Evolutionary conservation across 371 early-diverging fungal genomes (phyloP), one percentile per base, ranked within the genome.

Genomic region (Fennellomyces sp.): DNA sequence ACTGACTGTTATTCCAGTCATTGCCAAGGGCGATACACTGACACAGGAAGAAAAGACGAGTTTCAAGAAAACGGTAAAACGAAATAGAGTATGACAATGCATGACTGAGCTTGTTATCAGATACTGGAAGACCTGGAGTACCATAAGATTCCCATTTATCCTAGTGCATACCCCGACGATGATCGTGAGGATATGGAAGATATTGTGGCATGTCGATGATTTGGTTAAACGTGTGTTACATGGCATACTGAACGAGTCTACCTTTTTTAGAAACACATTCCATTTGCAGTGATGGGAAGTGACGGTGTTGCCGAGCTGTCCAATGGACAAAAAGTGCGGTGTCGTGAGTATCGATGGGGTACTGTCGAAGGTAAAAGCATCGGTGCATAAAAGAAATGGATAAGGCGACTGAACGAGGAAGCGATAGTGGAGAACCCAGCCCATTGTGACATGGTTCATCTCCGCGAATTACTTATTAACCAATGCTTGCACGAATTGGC

Each of bases 271-370:
- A 13, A 81, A 66, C 80, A 94, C 56, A 82, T 95, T 35, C 98
- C 98, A 19, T 97, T 99, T 69, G 85, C 97, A 2, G 91, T 98
- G 5, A 88, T 99, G 64, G 98, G 98, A 26, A 88, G 90, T 70
- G 90, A 95, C 48, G 84, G 83, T 51, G 81, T 87, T 53, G 81
- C 92, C 3, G 73, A 83, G 35, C 69, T 89, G 30, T 55, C 31
- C 5, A 89, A 89, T 55, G 91, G 92, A 33, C 72, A 88, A 31
- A 74, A 81, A 31, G 89, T 94, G 11, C 86, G 98, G 27, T 96
- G 96, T 60, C 85, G 99, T 59, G 85, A 89, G 70, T 98, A 97
- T 79, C 93, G 94, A n/a, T 99, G 99, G 99, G 99, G 99, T 36
- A 76, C 93, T 35, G 94, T 96, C 15, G 94, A 97, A 74, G 91